These are phyloP conservation scores for Ophiostoma australiae DNA, from an alignment of 2,329 filamentous ascomycete genomes.

Conservation along the genomic window DNA sequence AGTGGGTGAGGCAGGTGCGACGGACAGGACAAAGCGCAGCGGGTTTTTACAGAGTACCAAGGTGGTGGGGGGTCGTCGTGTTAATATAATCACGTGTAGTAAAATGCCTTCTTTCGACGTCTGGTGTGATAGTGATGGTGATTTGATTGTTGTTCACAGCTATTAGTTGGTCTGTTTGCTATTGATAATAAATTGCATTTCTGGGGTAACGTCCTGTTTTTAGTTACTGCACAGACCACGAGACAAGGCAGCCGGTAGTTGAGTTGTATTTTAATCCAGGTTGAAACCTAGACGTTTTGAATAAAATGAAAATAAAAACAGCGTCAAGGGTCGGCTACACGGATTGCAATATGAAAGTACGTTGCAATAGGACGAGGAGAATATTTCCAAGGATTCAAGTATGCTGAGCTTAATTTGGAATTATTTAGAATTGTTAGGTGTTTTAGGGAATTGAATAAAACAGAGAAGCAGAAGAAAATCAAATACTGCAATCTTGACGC, in stretches of 20 bases:
- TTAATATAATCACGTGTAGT: neutral
- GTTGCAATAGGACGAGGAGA: no score
- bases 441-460: neutral
- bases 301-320: neutral
- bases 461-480: neutral
- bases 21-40: neutral
- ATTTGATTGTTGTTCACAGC: no score
- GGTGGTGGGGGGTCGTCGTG: neutral
- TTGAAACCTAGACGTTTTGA: neutral
- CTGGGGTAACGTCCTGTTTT: neutral
- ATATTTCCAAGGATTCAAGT: neutral
- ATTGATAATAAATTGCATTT: neutral
- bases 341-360: no score
- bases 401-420: neutral
- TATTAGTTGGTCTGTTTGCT: neutral
- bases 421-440: neutral
- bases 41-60: no score
- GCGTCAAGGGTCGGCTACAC: neutral
- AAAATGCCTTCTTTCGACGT: neutral
- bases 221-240: neutral
- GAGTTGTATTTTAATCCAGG: neutral
- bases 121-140: neutral
- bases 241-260: neutral
- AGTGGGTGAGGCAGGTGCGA: slow-evolving; percentile 3
- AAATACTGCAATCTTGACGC: neutral